These are phyloP conservation scores for Alternaria triticimaculans DNA, from an alignment of 2,329 filamentous ascomycete genomes.

Conservation along the genomic window DNA sequence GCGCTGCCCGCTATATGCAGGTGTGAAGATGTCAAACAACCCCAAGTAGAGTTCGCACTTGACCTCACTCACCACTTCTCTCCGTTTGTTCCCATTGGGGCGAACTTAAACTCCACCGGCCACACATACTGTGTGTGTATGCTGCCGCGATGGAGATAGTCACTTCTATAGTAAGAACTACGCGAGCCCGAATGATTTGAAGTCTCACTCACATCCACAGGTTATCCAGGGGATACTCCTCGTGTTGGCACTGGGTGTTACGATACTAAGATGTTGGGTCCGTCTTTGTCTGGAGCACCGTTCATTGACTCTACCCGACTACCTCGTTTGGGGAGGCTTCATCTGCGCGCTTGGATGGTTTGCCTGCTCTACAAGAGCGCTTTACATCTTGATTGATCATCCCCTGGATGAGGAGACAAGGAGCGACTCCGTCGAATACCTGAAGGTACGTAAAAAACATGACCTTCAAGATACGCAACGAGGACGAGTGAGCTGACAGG, in stretches of 20 bases:
- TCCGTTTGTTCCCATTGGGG: background rate
- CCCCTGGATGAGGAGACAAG: constrained; percentile 19
- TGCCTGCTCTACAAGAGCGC: constrained; percentile 22
- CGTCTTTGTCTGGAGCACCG: constrained; percentile 22
- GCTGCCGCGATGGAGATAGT: constrained; percentile 3
- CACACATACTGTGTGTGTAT: background rate
- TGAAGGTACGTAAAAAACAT: constrained; percentile 10
- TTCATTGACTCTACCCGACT: constrained; percentile 23
- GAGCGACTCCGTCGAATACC: constrained; percentile 26
- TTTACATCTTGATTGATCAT: constrained; percentile 23
- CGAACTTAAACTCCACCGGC: background rate
- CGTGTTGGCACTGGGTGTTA: constrained; percentile 20
- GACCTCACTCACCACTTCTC: background rate
- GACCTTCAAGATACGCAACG: background rate
- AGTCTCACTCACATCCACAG: constrained; percentile 6
- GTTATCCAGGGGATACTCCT: constrained; percentile 23
- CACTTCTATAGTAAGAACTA: constrained; percentile 4
- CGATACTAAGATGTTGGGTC: constrained; percentile 25
- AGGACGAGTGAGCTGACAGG: background rate
- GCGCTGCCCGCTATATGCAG: background rate
- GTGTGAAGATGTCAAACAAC: background rate
- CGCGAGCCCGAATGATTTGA: background rate
- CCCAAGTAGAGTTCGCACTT: background rate
- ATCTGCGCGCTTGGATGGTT: constrained; percentile 26
- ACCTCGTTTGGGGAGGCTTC: constrained; percentile 30